phyloP scores from a whole-genome alignment of 2,329 filamentous ascomycete species.

The Lasiodiplodia theobromae region DNA sequence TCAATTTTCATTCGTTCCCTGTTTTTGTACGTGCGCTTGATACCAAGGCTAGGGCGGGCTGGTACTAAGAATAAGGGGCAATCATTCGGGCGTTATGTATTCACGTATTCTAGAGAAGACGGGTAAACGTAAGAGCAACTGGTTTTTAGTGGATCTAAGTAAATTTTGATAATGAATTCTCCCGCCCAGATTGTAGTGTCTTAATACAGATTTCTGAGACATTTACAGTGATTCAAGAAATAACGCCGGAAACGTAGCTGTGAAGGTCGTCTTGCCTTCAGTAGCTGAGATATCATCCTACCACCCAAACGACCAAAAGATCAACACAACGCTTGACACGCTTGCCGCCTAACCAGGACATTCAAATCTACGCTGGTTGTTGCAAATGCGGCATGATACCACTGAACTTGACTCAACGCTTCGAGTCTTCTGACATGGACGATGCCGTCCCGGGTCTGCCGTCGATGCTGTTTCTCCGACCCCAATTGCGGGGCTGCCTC shows the following conservation, averaged over 20 bases:
- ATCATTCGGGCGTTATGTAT: neutral
- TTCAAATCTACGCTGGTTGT: neutral
- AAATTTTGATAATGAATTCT: neutral
- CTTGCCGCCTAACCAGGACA: neutral
- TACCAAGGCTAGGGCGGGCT: conserved; percentile 14
- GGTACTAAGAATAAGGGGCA: conserved; percentile 9
- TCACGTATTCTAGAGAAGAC: conserved; percentile 3
- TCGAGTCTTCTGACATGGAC: neutral
- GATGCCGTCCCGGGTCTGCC: conserved; percentile 22
- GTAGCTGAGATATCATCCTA: conserved; percentile 11
- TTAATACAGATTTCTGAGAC: neutral
- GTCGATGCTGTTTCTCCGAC: conserved; percentile 79
- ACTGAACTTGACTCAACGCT: neutral
- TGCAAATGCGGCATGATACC: neutral
- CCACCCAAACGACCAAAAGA: conserved; percentile 7
- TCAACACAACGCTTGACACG: neutral
- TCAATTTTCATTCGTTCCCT: neutral
- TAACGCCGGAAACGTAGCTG: neutral
- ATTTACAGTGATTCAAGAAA: neutral
- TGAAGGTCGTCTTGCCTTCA: neutral
- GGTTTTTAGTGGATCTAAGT: neutral
- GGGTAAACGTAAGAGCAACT: neutral
- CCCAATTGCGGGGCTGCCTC: conserved; percentile 90
- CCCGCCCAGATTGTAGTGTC: neutral
- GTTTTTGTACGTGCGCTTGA: neutral